These are phyloP conservation scores for Trichomonascaceae sp. DNA, from an alignment of 1,139 yeast species.

Conservation along the genomic window DNA sequence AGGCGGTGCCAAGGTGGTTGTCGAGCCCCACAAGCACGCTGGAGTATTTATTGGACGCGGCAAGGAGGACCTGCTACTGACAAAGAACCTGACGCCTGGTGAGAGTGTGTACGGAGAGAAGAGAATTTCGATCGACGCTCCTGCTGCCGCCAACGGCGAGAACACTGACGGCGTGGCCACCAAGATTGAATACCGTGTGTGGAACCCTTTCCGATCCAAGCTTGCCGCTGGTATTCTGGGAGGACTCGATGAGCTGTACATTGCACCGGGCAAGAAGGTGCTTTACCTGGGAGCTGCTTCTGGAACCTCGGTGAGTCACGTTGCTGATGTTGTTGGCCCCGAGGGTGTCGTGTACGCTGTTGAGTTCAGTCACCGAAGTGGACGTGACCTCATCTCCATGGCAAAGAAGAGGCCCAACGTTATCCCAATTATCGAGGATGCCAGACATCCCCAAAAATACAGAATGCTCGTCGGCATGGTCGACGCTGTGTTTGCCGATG, in stretches of 20 bases:
- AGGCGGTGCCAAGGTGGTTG: conserved; percentile 91
- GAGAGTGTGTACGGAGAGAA: conserved; percentile 92
- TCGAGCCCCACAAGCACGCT: conserved; percentile 97
- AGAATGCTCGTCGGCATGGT: conserved; percentile 99
- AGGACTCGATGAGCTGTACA: conserved; percentile 94
- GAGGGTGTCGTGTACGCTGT: conserved; percentile 98
- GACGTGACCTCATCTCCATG: conserved; percentile 98
- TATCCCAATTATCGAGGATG: conserved; percentile 97
- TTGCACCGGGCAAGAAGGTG: conserved; percentile 97
- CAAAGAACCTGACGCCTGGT: conserved; percentile 96
- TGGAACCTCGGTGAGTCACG: conserved; percentile 98
- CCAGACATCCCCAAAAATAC: conserved; percentile 99
- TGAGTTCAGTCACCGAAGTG: conserved; percentile 98
- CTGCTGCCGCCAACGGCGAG: conserved; percentile 34
- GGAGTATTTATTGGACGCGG: conserved; percentile 97
- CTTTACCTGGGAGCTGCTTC: conserved; percentile 98
- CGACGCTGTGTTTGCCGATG: conserved; percentile 97
- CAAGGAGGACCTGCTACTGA: conserved; percentile 94
- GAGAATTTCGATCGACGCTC: conserved; percentile 87
- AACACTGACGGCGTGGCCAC: conserved; percentile 74
- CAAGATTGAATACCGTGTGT: conserved; percentile 95
- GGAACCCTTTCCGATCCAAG: conserved; percentile 99
- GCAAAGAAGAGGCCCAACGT: conserved; percentile 99
- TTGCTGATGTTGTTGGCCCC: conserved; percentile 96
- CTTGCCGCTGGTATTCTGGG: conserved; percentile 99